Evolutionary conservation across 805 yeast genomes (phyloP).

Genomic region (Candida quercuum): DNA sequence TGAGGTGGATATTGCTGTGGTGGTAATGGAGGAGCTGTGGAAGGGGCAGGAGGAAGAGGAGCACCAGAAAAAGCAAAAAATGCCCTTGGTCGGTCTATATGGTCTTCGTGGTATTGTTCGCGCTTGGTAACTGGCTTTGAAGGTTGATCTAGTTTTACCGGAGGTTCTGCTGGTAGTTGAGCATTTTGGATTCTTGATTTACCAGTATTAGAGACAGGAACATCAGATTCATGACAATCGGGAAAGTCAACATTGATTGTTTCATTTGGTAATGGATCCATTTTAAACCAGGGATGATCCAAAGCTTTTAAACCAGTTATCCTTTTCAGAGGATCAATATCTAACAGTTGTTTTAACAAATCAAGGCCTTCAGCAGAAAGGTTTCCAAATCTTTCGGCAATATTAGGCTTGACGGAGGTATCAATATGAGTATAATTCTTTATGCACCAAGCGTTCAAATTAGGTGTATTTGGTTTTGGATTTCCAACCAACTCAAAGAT

Average conservation of each 20-base stretch:
- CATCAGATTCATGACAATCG: slow-evolving; percentile 88
- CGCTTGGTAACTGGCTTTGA: background rate
- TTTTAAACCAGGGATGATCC: slow-evolving; percentile 60
- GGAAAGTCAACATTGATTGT: slow-evolving; percentile 49
- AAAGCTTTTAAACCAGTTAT: slow-evolving; percentile 78
- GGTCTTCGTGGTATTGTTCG: background rate
- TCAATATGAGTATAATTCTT: slow-evolving; percentile 40
- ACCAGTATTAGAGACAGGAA: background rate
- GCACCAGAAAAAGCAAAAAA: background rate
- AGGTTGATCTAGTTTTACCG: background rate
- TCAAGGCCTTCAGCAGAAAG: slow-evolving; percentile 40
- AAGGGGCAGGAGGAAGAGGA: background rate
- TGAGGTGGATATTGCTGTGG: no score
- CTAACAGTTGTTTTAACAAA: slow-evolving; percentile 56
- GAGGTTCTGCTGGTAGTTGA: background rate
- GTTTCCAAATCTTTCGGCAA: slow-evolving; percentile 43
- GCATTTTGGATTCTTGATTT: background rate
- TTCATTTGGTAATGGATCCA: slow-evolving; percentile 61
- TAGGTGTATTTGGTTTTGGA: slow-evolving; percentile 64
- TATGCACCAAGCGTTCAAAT: slow-evolving; percentile 57
- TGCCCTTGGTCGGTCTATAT: background rate
- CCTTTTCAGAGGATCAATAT: slow-evolving; percentile 67
- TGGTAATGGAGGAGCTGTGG: background rate
- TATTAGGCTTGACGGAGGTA: no score
- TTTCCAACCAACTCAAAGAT: slow-evolving; percentile 82